phyloP scores from a whole-genome alignment of 2,329 filamentous ascomycete genomes.

The Phialophora tarda region DNA sequence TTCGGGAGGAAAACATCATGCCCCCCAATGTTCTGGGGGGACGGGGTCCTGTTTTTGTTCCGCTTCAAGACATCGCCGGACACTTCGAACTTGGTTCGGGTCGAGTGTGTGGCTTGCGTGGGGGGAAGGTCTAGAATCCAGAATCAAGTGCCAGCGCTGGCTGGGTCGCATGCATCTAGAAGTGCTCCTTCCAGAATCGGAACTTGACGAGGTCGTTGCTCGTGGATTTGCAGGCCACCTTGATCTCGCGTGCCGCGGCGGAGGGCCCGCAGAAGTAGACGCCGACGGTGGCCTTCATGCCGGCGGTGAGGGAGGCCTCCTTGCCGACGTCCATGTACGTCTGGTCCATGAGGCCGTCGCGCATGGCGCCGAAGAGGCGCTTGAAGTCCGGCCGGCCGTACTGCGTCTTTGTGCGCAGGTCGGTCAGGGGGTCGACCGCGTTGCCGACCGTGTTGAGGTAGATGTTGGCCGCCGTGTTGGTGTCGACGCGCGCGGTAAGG shows the following conservation, averaged over 20 bases:
- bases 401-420: constrained; percentile 86
- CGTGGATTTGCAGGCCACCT: constrained; percentile 75
- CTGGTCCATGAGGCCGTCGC: constrained; percentile 82
- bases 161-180: constrained; percentile 42
- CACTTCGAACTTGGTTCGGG: background rate
- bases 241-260: constrained; percentile 78
- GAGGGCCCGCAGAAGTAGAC: constrained; percentile 98
- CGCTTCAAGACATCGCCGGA: background rate
- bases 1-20: background rate
- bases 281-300: constrained; percentile 63
- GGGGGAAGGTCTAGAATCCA: background rate
- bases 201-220: constrained; percentile 83
- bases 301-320: constrained; percentile 73
- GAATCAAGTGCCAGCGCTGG: background rate
- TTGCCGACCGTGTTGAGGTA: constrained; percentile 93
- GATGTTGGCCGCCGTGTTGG: constrained; percentile 93
- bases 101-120: background rate
- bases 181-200: constrained; percentile 98
- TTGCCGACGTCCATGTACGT: constrained; percentile 85
- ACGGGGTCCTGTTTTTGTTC: background rate
- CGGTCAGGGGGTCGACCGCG: constrained; percentile 86
- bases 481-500: constrained; percentile 89
- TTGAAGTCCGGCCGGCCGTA: constrained; percentile 92
- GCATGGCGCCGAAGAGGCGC: constrained; percentile 80
- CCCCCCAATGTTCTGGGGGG: background rate